Percentiles rank a stretch among this genome's conserved stretches.
These are phyloP conservation scores for Chlamydomonas sp. DNA, from an alignment of 139 green algal genomes.

Conservation along the genomic window DNA sequence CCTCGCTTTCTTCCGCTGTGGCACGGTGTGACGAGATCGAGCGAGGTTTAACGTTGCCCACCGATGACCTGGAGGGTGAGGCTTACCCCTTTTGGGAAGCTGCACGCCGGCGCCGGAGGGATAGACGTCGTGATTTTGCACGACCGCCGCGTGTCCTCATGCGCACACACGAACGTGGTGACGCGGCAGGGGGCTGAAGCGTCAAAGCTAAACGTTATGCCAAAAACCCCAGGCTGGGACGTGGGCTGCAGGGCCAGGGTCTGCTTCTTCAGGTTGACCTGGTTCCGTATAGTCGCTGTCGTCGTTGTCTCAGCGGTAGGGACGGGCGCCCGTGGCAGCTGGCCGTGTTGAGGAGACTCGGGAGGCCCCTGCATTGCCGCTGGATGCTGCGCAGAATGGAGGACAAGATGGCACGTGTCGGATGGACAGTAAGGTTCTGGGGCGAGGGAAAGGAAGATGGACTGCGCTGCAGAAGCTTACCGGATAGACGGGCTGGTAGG, in stretches of 20 bases:
- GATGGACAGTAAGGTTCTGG: too few relatives aligned
- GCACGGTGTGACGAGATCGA: neutral
- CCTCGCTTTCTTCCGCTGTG: too few relatives aligned
- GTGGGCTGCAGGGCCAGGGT: slow-evolving; percentile 67
- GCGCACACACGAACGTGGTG: slow-evolving; percentile 70
- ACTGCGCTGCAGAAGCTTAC: too few relatives aligned
- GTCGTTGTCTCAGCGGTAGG: slow-evolving; percentile 53
- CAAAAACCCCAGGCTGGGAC: slow-evolving; percentile 6
- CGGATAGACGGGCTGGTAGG: too few relatives aligned
- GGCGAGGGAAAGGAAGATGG: too few relatives aligned
- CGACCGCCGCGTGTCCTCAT: slow-evolving; percentile 63
- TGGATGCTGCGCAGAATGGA: too few relatives aligned
- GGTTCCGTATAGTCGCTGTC: slow-evolving; percentile 89
- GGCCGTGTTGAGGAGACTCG: neutral
- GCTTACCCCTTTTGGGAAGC: slow-evolving; percentile 73
- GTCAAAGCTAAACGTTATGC: slow-evolving; percentile 80
- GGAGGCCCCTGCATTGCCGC: too few relatives aligned
- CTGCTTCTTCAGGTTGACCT: slow-evolving; percentile 90
- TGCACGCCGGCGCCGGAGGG: slow-evolving; percentile 18
- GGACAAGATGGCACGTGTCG: too few relatives aligned
- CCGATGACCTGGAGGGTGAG: neutral
- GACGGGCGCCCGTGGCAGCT: slow-evolving; percentile 8
- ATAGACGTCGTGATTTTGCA: slow-evolving; percentile 66
- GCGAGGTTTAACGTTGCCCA: neutral
- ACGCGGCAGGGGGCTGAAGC: slow-evolving; percentile 75